A percentile compares a stretch with the other conserved stretches of the same genome.
These are phyloP conservation scores for Schizochytrium sp. DNA, from an alignment of 108 stramenopile species.

Conservation along the genomic window DNA sequence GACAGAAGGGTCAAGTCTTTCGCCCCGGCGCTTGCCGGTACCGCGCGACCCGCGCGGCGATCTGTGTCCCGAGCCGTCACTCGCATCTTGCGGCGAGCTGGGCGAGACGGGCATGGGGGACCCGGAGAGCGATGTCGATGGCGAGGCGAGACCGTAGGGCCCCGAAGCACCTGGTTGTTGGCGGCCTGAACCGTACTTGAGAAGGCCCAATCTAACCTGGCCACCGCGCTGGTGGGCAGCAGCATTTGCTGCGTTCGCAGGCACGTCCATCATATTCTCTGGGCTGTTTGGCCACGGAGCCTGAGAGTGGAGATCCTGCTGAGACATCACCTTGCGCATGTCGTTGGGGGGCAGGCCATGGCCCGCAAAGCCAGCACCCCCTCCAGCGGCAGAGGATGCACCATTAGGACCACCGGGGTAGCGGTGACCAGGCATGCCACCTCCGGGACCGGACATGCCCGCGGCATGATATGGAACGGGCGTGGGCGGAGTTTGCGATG, in stretches of 20 bases:
- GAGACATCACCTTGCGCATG: background rate
- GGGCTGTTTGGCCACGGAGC: background rate
- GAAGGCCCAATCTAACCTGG: background rate
- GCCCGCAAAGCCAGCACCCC: background rate
- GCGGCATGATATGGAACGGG: background rate
- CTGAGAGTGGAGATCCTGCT: background rate
- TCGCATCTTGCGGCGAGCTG: background rate
- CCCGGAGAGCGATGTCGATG: background rate
- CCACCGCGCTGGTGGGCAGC: background rate
- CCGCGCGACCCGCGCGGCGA: background rate
- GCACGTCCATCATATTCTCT: background rate
- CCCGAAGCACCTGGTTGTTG: background rate
- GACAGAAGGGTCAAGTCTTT: background rate
- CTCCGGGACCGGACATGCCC: background rate
- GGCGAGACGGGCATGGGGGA: background rate
- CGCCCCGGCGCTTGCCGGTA: background rate
- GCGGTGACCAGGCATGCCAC: background rate
- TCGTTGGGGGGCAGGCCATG: background rate
- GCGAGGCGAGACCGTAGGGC: background rate
- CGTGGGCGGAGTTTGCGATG: background rate
- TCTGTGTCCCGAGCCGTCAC: background rate
- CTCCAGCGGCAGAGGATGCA: background rate
- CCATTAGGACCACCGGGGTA: background rate
- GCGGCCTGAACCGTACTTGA: background rate
- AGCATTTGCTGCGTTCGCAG: background rate